Evolutionary conservation across 257 asterid genomes (phyloP).

Genomic region (Rauvolfia tetraphylla): DNA sequence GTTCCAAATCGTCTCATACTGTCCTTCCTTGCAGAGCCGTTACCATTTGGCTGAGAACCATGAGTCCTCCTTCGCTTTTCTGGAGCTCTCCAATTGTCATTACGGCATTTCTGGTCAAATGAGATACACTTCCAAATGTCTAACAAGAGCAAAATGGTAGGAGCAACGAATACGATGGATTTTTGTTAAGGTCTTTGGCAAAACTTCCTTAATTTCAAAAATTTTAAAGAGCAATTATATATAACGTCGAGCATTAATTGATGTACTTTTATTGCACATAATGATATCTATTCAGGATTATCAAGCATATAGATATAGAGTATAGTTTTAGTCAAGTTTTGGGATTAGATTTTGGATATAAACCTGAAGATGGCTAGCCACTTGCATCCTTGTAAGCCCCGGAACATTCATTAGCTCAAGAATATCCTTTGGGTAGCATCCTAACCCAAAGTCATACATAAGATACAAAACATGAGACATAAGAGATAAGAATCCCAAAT

Average conservation of each 20-base stretch:
- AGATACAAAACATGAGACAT: not conserved
- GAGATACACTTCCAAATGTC: not conserved
- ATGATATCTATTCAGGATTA: too few relatives aligned
- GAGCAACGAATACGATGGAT: too few relatives aligned
- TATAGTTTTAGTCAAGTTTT: too few relatives aligned
- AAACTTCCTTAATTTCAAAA: too few relatives aligned
- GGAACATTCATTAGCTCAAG: slow-evolving; percentile 23
- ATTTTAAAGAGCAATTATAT: too few relatives aligned
- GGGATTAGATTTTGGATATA: not conserved
- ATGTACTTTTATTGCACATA: too few relatives aligned
- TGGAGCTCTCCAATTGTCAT: slow-evolving; percentile 19
- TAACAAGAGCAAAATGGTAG: too few relatives aligned
- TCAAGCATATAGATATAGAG: too few relatives aligned
- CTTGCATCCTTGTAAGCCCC: slow-evolving; percentile 36
- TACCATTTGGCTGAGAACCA: not conserved
- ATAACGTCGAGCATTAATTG: too few relatives aligned
- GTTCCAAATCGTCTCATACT: slow-evolving; percentile 1
- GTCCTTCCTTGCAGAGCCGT: not conserved
- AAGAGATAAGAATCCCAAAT: not conserved
- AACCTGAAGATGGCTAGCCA: slow-evolving; percentile 40
- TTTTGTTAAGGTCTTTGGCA: not conserved
- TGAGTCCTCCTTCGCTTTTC: not conserved
- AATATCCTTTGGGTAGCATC: slow-evolving; percentile 28
- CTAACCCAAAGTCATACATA: not conserved
- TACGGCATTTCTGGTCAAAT: slow-evolving; percentile 29